Percentiles rank a stretch among this genome's conserved stretches.
phyloP scores from a whole-genome alignment of 2,329 filamentous ascomycete genomes.

The Cladosporium sphaerospermum region DNA sequence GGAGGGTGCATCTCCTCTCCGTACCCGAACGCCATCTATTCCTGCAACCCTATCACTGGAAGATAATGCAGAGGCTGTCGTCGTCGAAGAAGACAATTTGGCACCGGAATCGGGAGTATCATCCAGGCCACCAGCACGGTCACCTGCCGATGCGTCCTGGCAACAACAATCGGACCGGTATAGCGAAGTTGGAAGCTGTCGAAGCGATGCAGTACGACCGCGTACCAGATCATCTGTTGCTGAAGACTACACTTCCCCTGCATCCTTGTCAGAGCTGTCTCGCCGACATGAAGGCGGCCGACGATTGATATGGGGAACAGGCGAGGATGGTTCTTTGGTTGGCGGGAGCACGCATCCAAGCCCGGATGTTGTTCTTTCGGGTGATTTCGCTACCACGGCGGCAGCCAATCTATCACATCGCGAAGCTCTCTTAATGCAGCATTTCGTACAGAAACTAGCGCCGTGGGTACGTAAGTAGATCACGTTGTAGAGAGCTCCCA shows the following conservation, averaged over 20 bases:
- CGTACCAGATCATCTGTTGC: not conserved
- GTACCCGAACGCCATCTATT: not conserved
- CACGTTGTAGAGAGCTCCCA: not conserved
- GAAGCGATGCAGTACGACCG: not conserved
- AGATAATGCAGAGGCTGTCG: not conserved
- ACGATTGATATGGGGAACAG: slow-evolving; percentile 2
- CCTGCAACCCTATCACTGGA: not conserved
- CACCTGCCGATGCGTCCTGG: slow-evolving; percentile 10
- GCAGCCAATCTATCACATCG: slow-evolving; percentile 14
- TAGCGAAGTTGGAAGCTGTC: not conserved
- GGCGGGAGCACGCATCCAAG: slow-evolving; percentile 10
- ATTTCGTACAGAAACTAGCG: slow-evolving; percentile 31
- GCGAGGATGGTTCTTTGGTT: slow-evolving; percentile 6
- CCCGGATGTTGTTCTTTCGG: not conserved
- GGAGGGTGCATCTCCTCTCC: no score
- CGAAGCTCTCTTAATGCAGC: slow-evolving; percentile 19
- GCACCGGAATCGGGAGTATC: not conserved
- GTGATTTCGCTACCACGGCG: slow-evolving; percentile 8
- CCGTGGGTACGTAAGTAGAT: slow-evolving; percentile 19
- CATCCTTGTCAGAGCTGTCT: slow-evolving; percentile 17
- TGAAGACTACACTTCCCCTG: slow-evolving; percentile 15
- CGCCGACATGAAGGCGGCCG: slow-evolving; percentile 15
- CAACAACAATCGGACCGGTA: not conserved
- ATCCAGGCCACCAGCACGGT: not conserved
- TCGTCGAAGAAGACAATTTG: not conserved